Conservation (phyloP, 805 yeast genomes). For the Naumovozyma baii region DNA sequence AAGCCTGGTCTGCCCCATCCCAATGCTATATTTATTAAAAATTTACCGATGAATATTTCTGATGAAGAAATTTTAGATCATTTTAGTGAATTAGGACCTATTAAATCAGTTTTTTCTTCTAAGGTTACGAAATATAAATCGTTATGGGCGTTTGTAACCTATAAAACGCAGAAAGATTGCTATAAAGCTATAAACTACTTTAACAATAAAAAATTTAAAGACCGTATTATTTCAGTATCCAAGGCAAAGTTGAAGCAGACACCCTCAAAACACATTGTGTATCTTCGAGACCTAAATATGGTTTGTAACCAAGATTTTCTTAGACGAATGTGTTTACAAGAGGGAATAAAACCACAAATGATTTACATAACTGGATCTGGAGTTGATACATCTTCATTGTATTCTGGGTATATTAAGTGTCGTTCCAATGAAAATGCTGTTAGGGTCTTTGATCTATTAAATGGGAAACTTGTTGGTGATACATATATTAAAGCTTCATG, state of each 20-base stretch:
- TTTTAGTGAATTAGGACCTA: slow-evolving; percentile 28
- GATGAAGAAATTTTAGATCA: slow-evolving; percentile 24
- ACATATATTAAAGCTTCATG: slow-evolving; percentile 17
- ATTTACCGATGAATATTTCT: slow-evolving; percentile 25
- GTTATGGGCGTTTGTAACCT: slow-evolving; percentile 36
- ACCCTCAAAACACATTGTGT: slow-evolving; percentile 7
- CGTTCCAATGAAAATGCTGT: slow-evolving; percentile 15
- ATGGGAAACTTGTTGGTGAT: slow-evolving; percentile 25
- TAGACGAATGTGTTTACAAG: slow-evolving; percentile 17
- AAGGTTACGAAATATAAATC: slow-evolving; percentile 20
- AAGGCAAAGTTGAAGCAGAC: slow-evolving; percentile 14
- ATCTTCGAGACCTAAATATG: slow-evolving; percentile 21
- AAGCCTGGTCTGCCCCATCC: slow-evolving; percentile 18
- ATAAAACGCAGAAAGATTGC: slow-evolving; percentile 31
- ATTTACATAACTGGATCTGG: slow-evolving; percentile 12
- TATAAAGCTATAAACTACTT: slow-evolving; percentile 28
- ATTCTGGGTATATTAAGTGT: slow-evolving; percentile 20
- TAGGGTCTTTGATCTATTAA: slow-evolving; percentile 14
- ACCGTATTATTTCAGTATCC: slow-evolving; percentile 18
- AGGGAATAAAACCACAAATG: slow-evolving; percentile 12
- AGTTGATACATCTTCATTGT: slow-evolving; percentile 13
- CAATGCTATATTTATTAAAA: slow-evolving; percentile 29
- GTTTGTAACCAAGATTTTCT: slow-evolving; percentile 24
- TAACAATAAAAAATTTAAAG: slow-evolving; percentile 24
- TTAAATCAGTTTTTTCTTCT: slow-evolving; percentile 29